Evolutionary conservation across 2,329 filamentous ascomycete genomes (phyloP).

Genomic region (Cladophialophora bantiana): DNA sequence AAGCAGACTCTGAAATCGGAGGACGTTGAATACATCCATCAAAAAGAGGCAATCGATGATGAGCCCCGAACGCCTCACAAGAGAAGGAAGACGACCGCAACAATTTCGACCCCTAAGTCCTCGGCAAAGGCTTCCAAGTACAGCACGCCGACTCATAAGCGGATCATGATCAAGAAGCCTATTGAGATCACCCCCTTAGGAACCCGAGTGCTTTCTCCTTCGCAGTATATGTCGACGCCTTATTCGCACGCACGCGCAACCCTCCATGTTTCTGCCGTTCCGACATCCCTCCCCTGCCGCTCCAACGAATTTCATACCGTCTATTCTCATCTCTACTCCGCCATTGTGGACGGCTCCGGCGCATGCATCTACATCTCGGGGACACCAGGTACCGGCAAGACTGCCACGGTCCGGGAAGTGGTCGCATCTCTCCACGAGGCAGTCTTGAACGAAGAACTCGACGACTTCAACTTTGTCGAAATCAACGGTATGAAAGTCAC

Average conservation of each 20-base stretch:
- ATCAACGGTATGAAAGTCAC: constrained; percentile 99
- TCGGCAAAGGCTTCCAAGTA: constrained; percentile 57
- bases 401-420: constrained; percentile 94
- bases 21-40: constrained; percentile 38
- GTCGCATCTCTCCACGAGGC: constrained; percentile 87
- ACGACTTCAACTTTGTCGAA: constrained; percentile 98
- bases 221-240: constrained; percentile 74
- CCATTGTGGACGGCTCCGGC: constrained; percentile 90
- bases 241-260: constrained; percentile 89
- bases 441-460: constrained; percentile 86
- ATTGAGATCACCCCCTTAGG: constrained; percentile 96
- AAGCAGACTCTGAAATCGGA: constrained; percentile 29
- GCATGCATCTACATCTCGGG: constrained; percentile 99
- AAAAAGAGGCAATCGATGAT: constrained; percentile 46
- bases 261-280: constrained; percentile 92
- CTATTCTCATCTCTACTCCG: constrained; percentile 90
- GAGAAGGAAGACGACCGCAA: constrained; percentile 56
- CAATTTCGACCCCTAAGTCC: constrained; percentile 52
- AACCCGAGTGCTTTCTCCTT: constrained; percentile 80
- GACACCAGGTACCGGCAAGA: constrained; percentile 97
- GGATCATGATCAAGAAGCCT: constrained; percentile 80
- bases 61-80: constrained; percentile 63
- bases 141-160: constrained; percentile 69
- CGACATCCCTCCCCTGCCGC: constrained; percentile 84
- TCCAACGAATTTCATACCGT: constrained; percentile 91